These are phyloP conservation scores for Pleoardoris graminearum DNA, from an alignment of 2,329 filamentous ascomycete species.

Conservation along the genomic window DNA sequence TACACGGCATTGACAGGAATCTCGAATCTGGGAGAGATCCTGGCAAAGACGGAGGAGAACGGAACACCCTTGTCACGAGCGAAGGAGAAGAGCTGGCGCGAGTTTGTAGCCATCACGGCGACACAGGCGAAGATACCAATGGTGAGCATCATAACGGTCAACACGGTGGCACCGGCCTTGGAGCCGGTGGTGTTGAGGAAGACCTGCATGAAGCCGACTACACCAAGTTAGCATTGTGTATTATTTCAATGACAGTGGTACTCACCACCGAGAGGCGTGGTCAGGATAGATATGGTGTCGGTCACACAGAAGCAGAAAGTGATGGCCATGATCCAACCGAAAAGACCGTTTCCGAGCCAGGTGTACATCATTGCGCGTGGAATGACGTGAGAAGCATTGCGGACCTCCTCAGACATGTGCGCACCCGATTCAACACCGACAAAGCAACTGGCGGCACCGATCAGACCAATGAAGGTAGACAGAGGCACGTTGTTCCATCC, in stretches of 20 bases:
- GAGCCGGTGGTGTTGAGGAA: conserved; percentile 19
- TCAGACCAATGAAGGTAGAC: conserved; percentile 27
- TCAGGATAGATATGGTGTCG: conserved; percentile 2
- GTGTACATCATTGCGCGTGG: conserved; percentile 49
- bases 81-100: conserved; percentile 24
- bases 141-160: conserved; percentile 19
- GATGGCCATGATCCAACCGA: conserved; percentile 46
- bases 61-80: conserved; percentile 13
- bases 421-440: conserved; percentile 35
- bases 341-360: conserved; percentile 41
- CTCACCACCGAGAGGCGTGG: conserved; percentile 3
- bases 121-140: conserved; percentile 17
- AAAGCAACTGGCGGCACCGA: conserved; percentile 26
- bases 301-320: conserved; percentile 31
- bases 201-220: conserved; percentile 14
- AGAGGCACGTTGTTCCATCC: conserved; percentile 32
- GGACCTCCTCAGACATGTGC: conserved; percentile 41
- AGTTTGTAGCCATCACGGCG: conserved; percentile 17
- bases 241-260: not conserved
- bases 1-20: conserved; percentile 49
- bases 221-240: not conserved
- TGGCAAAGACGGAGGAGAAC: conserved; percentile 2
- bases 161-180: conserved; percentile 9
- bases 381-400: conserved; percentile 39
- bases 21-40: conserved; percentile 10